Conservation (phyloP, 1,139 yeast species). For the Candida tropicalis region DNA sequence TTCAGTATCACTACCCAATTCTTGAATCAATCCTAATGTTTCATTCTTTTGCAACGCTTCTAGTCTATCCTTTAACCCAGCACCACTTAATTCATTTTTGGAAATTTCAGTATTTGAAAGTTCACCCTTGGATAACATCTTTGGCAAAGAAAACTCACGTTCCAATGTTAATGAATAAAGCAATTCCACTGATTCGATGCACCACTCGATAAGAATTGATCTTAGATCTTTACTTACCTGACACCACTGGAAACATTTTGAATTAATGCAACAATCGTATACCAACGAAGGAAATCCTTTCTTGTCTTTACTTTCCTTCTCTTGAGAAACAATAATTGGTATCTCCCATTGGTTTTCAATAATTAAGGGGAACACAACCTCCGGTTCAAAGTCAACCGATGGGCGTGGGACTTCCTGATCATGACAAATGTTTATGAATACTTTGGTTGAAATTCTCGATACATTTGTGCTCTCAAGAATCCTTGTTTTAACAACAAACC, state of each 20-base stretch:
- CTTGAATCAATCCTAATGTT: constrained; percentile 44
- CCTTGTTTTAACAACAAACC: constrained; percentile 66
- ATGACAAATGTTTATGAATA: constrained; percentile 79
- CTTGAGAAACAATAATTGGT: constrained; percentile 69
- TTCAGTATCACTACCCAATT: constrained; percentile 25
- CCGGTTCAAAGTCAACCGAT: constrained; percentile 53
- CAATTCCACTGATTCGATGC: constrained; percentile 69
- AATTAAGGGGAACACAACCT: constrained; percentile 61
- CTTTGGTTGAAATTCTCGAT: constrained; percentile 50
- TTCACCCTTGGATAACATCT: constrained; percentile 63
- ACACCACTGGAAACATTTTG: constrained; percentile 63
- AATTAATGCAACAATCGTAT: constrained; percentile 75
- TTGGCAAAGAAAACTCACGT: constrained; percentile 55
- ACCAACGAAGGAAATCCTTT: constrained; percentile 67
- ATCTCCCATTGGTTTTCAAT: constrained; percentile 82
- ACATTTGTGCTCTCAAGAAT: constrained; percentile 38
- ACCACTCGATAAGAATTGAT: constrained; percentile 58
- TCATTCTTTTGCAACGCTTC: constrained; percentile 41
- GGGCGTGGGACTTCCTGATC: constrained; percentile 62
- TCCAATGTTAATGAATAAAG: constrained; percentile 41
- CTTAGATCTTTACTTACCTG: constrained; percentile 53
- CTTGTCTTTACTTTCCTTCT: constrained; percentile 62
- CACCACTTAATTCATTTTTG: constrained; percentile 32
- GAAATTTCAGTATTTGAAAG: constrained; percentile 38
- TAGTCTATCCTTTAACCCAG: constrained; percentile 36